Base-by-base conservation (phyloP, 2,329 filamentous ascomycete genomes). In the Pestalotiopsis sp. region DNA sequence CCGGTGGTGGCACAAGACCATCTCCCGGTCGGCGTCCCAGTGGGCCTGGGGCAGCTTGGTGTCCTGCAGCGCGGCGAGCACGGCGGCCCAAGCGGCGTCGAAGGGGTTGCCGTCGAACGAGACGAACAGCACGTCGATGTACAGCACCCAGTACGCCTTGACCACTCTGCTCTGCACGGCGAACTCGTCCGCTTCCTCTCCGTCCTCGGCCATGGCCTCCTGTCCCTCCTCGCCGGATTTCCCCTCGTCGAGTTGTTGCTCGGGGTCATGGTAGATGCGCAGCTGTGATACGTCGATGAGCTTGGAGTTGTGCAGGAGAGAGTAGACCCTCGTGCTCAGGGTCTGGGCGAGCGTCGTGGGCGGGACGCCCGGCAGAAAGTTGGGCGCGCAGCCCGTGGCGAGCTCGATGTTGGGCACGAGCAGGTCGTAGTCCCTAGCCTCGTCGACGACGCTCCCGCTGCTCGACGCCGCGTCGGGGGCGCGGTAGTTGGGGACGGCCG, bases 331-430 rank as follows among this genome's bases (percentile, higher is more conserved):
- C 68, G 94, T 94, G 72, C 92, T 94, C 38, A 99, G 84, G 3
- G 92, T 92, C 81, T 99, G 96, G 3, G 94, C 94, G 40, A 94
- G 85, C 0, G 90, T 86, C 5, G 88, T 91, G 1, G 94, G 96
- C 24, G 96, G 91, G 10, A 91, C 91, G 59, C 94, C 94, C 0
- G 96, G 94, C 20, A 97, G 85, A 73, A 95, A 94, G 24, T 91
- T 87, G 2, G 95, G 94, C 6, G 94, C 92, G 76, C 92, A 97
- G 44, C 96, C 96, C 0, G 96, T 99, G 40, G 91, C 92, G 39
- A 99, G 83, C 77, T 98, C 96, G 66, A 99, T 88, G 76, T 99
- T 99, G 2, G 96, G 95, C 2, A 99, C 94, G 2, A 99, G 82
- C 14, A 99, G 82, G 74, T 93, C 90, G 75, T 89, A 86, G 67